Evolutionary conservation across 2,329 filamentous ascomycete species (phyloP).

Genomic region (Fusarium devonianum): DNA sequence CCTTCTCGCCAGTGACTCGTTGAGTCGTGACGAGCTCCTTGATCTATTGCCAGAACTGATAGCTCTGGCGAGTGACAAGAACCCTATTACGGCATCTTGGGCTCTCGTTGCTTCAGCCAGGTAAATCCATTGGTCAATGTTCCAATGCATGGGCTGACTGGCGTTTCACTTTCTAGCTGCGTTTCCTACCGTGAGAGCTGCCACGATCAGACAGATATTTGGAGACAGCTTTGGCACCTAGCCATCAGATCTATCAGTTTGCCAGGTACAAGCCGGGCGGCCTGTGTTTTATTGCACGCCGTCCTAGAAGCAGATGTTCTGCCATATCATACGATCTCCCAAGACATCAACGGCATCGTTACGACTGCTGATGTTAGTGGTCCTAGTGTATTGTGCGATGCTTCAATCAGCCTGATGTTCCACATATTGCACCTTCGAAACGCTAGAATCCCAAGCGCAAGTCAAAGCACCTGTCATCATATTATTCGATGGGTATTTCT

Average conservation of each 20-base stretch:
- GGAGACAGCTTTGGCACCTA: slow-evolving; percentile 80
- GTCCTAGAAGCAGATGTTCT: slow-evolving; percentile 73
- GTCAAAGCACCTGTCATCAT: slow-evolving; percentile 71
- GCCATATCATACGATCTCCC: slow-evolving; percentile 69
- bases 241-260: slow-evolving; percentile 75
- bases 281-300: slow-evolving; percentile 74
- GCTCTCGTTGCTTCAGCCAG: slow-evolving; percentile 82
- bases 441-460: slow-evolving; percentile 72
- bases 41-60: slow-evolving; percentile 66
- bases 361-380: slow-evolving; percentile 82
- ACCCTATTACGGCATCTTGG: slow-evolving; percentile 74
- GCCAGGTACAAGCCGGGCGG: slow-evolving; percentile 74
- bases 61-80: slow-evolving; percentile 72
- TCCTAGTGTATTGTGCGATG: slow-evolving; percentile 79
- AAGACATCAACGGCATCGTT: slow-evolving; percentile 76
- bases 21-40: slow-evolving; percentile 60
- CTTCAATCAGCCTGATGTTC: slow-evolving; percentile 76
- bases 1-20: slow-evolving; percentile 55
- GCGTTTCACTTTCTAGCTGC: slow-evolving; percentile 45
- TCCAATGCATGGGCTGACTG: slow-evolving; percentile 9
- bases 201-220: slow-evolving; percentile 56
- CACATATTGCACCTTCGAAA: slow-evolving; percentile 72
- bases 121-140: slow-evolving; percentile 53
- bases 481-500: slow-evolving; percentile 83
- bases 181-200: slow-evolving; percentile 35